Percentiles rank a stretch among this genome's conserved stretches.
Conservation (phyloP, 441 rosid genomes). For the Pelargonium fulgidum region DNA sequence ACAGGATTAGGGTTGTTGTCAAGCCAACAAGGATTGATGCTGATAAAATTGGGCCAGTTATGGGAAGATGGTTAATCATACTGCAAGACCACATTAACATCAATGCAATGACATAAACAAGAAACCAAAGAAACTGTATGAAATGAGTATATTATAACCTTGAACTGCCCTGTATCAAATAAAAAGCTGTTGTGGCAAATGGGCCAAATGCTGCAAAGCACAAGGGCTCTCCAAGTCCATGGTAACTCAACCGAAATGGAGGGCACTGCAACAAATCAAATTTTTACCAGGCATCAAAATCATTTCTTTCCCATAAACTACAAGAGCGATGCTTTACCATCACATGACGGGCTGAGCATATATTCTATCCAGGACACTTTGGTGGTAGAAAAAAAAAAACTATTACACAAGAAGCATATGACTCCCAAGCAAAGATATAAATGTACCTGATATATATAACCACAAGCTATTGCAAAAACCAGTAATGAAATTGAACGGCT, state of each 20-base stretch:
- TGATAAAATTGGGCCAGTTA: slow-evolving; percentile 48
- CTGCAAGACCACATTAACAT: slow-evolving; percentile 29
- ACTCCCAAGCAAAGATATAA: neutral
- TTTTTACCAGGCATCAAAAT: neutral
- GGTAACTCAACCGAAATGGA: slow-evolving; percentile 84
- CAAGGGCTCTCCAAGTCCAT: slow-evolving; percentile 86
- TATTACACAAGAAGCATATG: too few species aligned
- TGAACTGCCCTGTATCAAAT: slow-evolving; percentile 49
- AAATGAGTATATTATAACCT: slow-evolving; percentile 33
- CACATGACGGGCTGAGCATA: too few species aligned
- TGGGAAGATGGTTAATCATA: slow-evolving; percentile 33
- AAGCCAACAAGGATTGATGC: slow-evolving; percentile 69
- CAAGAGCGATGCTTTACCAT: too few species aligned
- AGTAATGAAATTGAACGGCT: slow-evolving; percentile 49
- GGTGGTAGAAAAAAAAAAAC: too few species aligned
- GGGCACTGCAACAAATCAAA: slow-evolving; percentile 56
- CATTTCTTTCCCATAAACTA: neutral
- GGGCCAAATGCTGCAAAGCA: slow-evolving; percentile 92
- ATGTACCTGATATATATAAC: slow-evolving; percentile 72
- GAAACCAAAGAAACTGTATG: neutral
- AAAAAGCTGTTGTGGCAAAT: slow-evolving; percentile 81
- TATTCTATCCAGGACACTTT: too few species aligned
- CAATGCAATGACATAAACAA: neutral
- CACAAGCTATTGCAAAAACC: slow-evolving; percentile 56
- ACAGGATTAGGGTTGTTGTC: slow-evolving; percentile 77